phyloP scores from a whole-genome alignment of 208 protist genomes.

The Kentomonas sorsogonicus region DNA sequence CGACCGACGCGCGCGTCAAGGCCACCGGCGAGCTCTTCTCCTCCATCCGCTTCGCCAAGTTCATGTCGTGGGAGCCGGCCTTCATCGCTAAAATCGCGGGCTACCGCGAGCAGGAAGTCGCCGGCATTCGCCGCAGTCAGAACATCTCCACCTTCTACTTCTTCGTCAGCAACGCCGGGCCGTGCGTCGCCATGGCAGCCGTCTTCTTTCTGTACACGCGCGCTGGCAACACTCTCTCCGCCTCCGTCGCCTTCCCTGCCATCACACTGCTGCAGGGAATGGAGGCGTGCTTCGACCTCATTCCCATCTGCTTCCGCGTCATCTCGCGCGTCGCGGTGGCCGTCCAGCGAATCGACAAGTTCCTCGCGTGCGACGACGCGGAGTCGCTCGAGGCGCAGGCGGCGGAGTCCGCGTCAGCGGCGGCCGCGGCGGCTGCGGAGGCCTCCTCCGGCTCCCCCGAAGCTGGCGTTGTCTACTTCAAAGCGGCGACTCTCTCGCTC shows the following conservation, averaged over 20 bases:
- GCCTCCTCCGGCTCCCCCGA: too few relatives aligned
- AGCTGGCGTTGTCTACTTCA: too few relatives aligned
- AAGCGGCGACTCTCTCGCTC: too few relatives aligned
- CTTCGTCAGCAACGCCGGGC: constrained; percentile 44
- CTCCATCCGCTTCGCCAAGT: constrained; percentile 87
- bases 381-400: background rate
- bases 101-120: constrained; percentile 35
- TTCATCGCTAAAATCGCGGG: constrained; percentile 39
- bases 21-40: constrained; percentile 85
- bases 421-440: background rate
- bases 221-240: constrained; percentile 49
- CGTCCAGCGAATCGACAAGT: constrained; percentile 45
- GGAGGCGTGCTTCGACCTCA: constrained; percentile 62
- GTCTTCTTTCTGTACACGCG: constrained; percentile 44
- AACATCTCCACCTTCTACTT: constrained; percentile 20
- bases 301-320: constrained; percentile 59
- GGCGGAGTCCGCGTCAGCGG: background rate
- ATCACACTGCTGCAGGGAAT: constrained; percentile 81
- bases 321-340: constrained; percentile 61
- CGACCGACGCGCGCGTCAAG: constrained; percentile 81
- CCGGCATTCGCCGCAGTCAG: constrained; percentile 18
- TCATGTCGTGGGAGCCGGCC: constrained; percentile 85
- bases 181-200: constrained; percentile 38
- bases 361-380: constrained; percentile 30
- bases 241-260: constrained; percentile 79